Conservation (phyloP, 1,284 basidiomycete species). For the Vanrija sp. region DNA sequence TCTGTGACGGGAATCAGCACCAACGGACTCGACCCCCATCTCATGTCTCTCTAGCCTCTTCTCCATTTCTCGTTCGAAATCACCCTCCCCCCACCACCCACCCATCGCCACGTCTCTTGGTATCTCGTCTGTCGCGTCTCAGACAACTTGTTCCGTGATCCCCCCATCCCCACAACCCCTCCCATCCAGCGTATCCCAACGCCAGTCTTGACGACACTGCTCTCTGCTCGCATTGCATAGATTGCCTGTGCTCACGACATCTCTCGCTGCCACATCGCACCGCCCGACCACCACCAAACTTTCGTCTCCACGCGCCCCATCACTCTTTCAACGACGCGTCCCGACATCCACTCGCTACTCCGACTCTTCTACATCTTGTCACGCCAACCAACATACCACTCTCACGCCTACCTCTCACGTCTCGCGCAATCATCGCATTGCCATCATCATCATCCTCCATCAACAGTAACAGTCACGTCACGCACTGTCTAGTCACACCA, state of each 20-base stretch:
- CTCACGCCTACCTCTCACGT: not conserved
- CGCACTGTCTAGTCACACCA: slow-evolving; percentile 3
- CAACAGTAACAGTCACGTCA: slow-evolving; percentile 10
- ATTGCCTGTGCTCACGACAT: slow-evolving; percentile 10
- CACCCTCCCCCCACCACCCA: not conserved
- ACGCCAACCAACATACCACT: not conserved
- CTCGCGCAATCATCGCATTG: not conserved
- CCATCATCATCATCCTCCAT: not conserved
- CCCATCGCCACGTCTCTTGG: not conserved
- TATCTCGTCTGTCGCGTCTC: not conserved
- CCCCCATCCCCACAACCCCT: too few species aligned
- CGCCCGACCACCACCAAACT: not conserved
- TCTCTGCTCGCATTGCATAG: slow-evolving; percentile 2
- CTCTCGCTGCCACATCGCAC: slow-evolving; percentile 4
- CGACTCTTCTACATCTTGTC: too few species aligned
- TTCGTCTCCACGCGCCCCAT: not conserved
- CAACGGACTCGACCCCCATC: too few species aligned
- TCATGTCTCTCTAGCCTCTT: not conserved
- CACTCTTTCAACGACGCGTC: too few species aligned
- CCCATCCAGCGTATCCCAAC: not conserved
- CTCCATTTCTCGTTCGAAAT: not conserved
- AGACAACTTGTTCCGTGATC: too few species aligned
- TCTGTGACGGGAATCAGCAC: not conserved
- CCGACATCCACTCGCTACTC: too few species aligned
- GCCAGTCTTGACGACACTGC: not conserved